A percentile compares a stretch with the other conserved stretches of the same genome.
Conservation (phyloP, 2,329 filamentous ascomycete genomes). For the Amylocarpus encephaloides region DNA sequence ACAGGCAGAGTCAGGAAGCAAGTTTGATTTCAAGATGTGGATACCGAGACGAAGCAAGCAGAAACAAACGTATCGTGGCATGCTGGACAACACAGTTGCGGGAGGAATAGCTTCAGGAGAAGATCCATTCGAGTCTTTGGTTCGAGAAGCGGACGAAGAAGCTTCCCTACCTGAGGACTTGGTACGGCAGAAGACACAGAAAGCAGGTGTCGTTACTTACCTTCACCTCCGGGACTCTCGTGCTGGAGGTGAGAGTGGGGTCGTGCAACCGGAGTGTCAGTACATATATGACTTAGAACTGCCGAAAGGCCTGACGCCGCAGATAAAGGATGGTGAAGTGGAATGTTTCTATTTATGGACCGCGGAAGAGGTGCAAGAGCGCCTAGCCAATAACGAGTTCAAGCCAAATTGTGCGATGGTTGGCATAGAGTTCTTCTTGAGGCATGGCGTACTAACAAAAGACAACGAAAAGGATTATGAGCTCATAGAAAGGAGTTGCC, state of each 20-base stretch:
- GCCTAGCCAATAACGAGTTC: slow-evolving; percentile 67
- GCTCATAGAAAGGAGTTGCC: slow-evolving; percentile 68
- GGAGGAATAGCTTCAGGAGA: slow-evolving; percentile 77
- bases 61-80: slow-evolving; percentile 85
- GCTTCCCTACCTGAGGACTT: slow-evolving; percentile 68
- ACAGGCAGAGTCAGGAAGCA: slow-evolving; percentile 33
- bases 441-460: slow-evolving; percentile 71
- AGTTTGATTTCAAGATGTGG: slow-evolving; percentile 69
- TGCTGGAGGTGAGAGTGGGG: slow-evolving; percentile 71
- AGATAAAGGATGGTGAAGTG: slow-evolving; percentile 83
- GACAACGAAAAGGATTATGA: slow-evolving; percentile 75
- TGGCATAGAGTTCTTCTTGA: slow-evolving; percentile 82
- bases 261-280: slow-evolving; percentile 86
- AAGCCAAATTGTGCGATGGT: slow-evolving; percentile 90
- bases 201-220: slow-evolving; percentile 73
- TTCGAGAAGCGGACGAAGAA: slow-evolving; percentile 85
- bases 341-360: slow-evolving; percentile 74
- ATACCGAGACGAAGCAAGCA: slow-evolving; percentile 66
- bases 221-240: slow-evolving; percentile 70
- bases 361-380: slow-evolving; percentile 67
- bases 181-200: slow-evolving; percentile 53
- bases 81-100: slow-evolving; percentile 91
- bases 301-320: slow-evolving; percentile 58
- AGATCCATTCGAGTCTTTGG: slow-evolving; percentile 69
- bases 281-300: slow-evolving; percentile 88